phyloP scores from a whole-genome alignment of 2,329 filamentous ascomycete genomes.

The Sphaceloma murrayae region DNA sequence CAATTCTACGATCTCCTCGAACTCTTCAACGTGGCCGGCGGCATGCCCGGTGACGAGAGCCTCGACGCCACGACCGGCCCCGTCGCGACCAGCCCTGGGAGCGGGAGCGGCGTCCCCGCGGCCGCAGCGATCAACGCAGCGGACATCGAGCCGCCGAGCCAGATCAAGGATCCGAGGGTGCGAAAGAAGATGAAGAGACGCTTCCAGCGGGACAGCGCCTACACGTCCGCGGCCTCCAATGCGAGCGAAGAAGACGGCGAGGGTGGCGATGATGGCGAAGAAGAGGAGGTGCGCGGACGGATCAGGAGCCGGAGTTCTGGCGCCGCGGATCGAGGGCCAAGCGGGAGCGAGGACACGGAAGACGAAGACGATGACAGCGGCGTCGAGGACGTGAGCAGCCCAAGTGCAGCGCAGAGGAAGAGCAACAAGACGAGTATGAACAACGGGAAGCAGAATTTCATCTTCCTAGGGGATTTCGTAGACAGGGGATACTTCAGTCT shows the following conservation, averaged over 20 bases:
- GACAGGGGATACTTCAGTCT: slow-evolving; percentile 66
- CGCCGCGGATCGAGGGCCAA: slow-evolving; percentile 23
- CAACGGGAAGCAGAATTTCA: slow-evolving; percentile 57
- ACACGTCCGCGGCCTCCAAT: slow-evolving; percentile 44
- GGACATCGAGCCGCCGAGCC: slow-evolving; percentile 81
- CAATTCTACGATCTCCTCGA: slow-evolving; percentile 98
- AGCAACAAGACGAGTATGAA: slow-evolving; percentile 34
- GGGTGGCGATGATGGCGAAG: slow-evolving; percentile 38
- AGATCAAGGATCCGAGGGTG: slow-evolving; percentile 78
- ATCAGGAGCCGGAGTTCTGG: slow-evolving; percentile 29
- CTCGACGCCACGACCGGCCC: slow-evolving; percentile 12
- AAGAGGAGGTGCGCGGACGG: slow-evolving; percentile 34
- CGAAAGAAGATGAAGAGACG: slow-evolving; percentile 67
- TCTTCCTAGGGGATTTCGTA: slow-evolving; percentile 65
- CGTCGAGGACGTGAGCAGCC: slow-evolving; percentile 30
- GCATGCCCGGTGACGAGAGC: slow-evolving; percentile 71
- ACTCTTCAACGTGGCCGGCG: slow-evolving; percentile 90
- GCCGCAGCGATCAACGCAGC: slow-evolving; percentile 73
- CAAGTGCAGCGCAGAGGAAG: slow-evolving; percentile 29
- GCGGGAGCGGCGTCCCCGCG: slow-evolving; percentile 12
- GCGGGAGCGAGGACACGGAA: slow-evolving; percentile 32
- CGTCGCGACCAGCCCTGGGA: slow-evolving; percentile 10
- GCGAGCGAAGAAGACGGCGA: slow-evolving; percentile 26
- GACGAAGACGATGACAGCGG: slow-evolving; percentile 41
- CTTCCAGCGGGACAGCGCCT: slow-evolving; percentile 43